phyloP scores from a whole-genome alignment of 108 stramenopile genomes.

The Epipyxis sp. region DNA sequence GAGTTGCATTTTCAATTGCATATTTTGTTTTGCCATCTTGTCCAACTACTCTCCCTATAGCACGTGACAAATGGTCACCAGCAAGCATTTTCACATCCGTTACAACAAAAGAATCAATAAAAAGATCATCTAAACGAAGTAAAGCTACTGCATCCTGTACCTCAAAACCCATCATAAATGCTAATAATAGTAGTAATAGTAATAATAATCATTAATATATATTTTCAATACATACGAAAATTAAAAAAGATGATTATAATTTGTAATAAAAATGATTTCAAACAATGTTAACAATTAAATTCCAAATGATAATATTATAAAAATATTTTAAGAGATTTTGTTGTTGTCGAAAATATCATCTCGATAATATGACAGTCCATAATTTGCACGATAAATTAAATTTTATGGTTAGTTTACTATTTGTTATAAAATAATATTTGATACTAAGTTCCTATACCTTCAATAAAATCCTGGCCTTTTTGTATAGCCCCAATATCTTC shows the following conservation, averaged over 20 bases:
- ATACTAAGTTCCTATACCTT: too few species aligned
- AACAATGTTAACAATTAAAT: too few species aligned
- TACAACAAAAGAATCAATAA: slow-evolving; percentile 93
- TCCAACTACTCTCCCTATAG: slow-evolving; percentile 95
- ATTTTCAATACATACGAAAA: too few species aligned
- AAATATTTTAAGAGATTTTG: not conserved
- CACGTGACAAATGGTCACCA: slow-evolving; percentile 93
- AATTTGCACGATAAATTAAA: too few species aligned
- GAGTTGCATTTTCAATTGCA: slow-evolving; percentile 99
- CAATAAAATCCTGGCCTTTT: slow-evolving; percentile 61
- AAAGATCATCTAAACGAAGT: slow-evolving; percentile 94
- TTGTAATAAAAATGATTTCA: too few species aligned
- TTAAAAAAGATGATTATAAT: too few species aligned
- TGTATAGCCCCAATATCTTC: slow-evolving; percentile 80
- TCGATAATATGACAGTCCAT: not conserved
- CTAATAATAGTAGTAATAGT: too few species aligned
- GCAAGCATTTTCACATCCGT: slow-evolving; percentile 90
- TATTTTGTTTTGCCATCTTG: slow-evolving; percentile 96
- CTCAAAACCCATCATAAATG: slow-evolving; percentile 98
- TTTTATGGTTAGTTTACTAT: too few species aligned
- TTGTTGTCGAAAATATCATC: not conserved
- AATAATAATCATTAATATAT: too few species aligned
- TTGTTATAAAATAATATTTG: too few species aligned
- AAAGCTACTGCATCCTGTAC: slow-evolving; percentile 96
- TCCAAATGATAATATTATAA: slow-evolving; percentile 31